A percentile compares a stretch with the other conserved stretches of the same genome.
phyloP scores from a whole-genome alignment of 2,329 filamentous ascomycete genomes.

The Fusarium nisikadoi region DNA sequence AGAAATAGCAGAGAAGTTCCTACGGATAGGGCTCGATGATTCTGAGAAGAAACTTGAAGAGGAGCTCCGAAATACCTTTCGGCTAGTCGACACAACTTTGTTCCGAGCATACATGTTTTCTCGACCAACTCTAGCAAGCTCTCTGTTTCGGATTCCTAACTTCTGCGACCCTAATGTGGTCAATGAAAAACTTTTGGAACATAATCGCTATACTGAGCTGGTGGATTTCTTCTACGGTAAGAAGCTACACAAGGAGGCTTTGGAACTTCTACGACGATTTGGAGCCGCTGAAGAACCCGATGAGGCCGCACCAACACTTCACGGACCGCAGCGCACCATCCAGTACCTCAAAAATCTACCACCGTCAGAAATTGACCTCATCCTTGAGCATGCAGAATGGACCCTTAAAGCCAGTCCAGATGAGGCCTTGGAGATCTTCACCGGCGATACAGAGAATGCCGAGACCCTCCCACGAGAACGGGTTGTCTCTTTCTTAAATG shows the following conservation, averaged over 20 bases:
- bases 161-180: slow-evolving; percentile 97
- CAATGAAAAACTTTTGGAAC: slow-evolving; percentile 90
- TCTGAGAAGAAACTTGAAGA: slow-evolving; percentile 72
- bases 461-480: slow-evolving; percentile 84
- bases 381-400: slow-evolving; percentile 93
- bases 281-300: slow-evolving; percentile 68
- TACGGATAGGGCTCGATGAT: slow-evolving; percentile 59
- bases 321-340: slow-evolving; percentile 85
- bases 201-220: slow-evolving; percentile 88
- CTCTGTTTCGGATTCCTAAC: slow-evolving; percentile 94
- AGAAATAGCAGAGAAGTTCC: slow-evolving; percentile 65
- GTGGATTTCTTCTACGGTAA: slow-evolving; percentile 99
- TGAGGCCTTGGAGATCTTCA: slow-evolving; percentile 90
- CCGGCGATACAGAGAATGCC: slow-evolving; percentile 93
- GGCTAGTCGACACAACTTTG: slow-evolving; percentile 89
- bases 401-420: slow-evolving; percentile 77
- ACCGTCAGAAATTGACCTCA: slow-evolving; percentile 87
- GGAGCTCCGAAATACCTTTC: slow-evolving; percentile 79
- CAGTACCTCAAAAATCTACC: slow-evolving; percentile 90
- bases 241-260: slow-evolving; percentile 86
- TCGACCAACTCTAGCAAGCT: slow-evolving; percentile 83
- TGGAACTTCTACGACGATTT: slow-evolving; percentile 84
- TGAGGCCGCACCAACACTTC: slow-evolving; percentile 66
- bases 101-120: slow-evolving; percentile 97
- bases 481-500: slow-evolving; percentile 78